Evolutionary conservation across 2,329 filamentous ascomycete species (phyloP), one percentile per base, ranked within the genome.

Genomic region (Hysterium pulicare): DNA sequence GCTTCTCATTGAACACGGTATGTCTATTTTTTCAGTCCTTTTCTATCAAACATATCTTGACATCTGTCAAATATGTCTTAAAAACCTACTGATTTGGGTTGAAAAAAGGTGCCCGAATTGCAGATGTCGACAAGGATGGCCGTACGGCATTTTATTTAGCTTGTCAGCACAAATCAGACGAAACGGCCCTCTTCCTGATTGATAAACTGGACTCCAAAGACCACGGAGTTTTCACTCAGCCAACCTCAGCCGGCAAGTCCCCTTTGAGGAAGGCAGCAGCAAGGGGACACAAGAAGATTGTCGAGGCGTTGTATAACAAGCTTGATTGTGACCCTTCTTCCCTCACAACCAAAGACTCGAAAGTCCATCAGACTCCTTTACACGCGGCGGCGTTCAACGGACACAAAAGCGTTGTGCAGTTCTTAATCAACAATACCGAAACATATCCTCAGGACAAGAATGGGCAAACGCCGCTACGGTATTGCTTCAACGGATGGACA

Each of bases 371-470:
- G n/a, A 38, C 35, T n/a, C 7, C 48, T 3, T 41, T 51, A 8
- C 48, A 48, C 19, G 48, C 33, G 17, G 48, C 48, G 9, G 48
- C 47, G 4, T 19, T 6, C 20, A 19, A 23, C 5, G 41, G 47
- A 1, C 28, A 49, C 1, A 15, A 41, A 10, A 4, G 10, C 11
- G 23, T 45, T 11, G 42, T 45, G 7, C 9, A 43, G 22, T 20
- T 38, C 21, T 16, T 45, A 19, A 5, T 45, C 3, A 21, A 19
- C 15, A 9, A 37, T 3, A 35, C 40, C 22, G 46, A 39, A 13
- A 38, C 32, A 6, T 5, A 19, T 4, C 4, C 17, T 23, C 16
- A 13, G 16, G 35, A 38, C n/a, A 38, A 17, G 13, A 3, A 7
- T 3, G 35, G 19, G 5, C 7, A 38, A 11, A 38, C 35, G 7